phyloP scores from a whole-genome alignment of 1,284 basidiomycete genomes.

The Hypsizygus ulmarius region DNA sequence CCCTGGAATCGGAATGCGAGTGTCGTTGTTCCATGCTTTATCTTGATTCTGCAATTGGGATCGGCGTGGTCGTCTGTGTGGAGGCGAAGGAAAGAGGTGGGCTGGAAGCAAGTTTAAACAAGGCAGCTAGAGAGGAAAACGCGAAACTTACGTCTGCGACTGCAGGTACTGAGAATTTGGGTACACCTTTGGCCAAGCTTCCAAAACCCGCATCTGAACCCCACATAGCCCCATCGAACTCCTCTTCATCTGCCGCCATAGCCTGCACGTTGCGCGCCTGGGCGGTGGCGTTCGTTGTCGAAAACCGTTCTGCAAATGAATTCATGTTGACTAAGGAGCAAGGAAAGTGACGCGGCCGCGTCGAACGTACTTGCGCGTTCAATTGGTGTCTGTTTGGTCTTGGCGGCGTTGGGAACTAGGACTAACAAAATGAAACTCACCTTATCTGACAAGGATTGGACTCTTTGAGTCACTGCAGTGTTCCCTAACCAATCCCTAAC shows the following conservation, averaged over 20 bases:
- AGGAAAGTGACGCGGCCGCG: constrained; percentile 42
- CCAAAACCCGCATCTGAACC: constrained; percentile 82
- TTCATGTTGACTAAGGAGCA: constrained; percentile 59
- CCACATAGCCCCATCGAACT: constrained; percentile 68
- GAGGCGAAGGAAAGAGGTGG: constrained; percentile 82
- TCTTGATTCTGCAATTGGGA: constrained; percentile 94
- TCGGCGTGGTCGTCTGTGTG: constrained; percentile 94
- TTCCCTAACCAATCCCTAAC: too few relatives aligned
- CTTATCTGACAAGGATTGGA: too few relatives aligned
- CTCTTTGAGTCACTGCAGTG: too few relatives aligned
- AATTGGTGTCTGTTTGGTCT: constrained; percentile 32
- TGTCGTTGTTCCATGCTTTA: constrained; percentile 98
- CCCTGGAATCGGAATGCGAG: constrained; percentile 96
- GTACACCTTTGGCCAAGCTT: constrained; percentile 63
- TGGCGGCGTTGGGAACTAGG: not conserved
- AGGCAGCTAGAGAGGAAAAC: constrained; percentile 3
- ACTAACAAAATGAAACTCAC: constrained; percentile 9
- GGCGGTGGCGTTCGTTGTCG: constrained; percentile 47
- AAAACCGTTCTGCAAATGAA: constrained; percentile 66
- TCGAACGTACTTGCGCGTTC: constrained; percentile 30
- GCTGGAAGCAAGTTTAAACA: constrained; percentile 48
- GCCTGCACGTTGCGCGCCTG: constrained; percentile 53
- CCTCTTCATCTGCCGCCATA: constrained; percentile 57
- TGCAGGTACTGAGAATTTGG: constrained; percentile 66
- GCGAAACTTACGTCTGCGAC: constrained; percentile 66